Evolutionary conservation across 805 yeast species (phyloP).

Genomic region (Candida germanica): DNA sequence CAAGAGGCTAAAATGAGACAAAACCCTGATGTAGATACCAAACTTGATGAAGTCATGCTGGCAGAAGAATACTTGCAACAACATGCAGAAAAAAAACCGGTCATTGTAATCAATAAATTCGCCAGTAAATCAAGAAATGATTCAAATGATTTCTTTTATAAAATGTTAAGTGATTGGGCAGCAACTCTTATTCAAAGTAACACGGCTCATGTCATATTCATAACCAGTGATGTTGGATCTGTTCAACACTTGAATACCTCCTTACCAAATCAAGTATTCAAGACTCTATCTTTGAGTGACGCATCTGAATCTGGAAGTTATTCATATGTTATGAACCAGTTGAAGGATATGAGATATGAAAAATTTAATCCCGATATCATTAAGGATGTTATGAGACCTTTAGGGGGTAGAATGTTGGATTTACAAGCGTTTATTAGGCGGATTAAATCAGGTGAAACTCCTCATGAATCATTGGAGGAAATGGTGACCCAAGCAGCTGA

Average conservation of each 20-base stretch:
- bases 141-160: conserved; percentile 60
- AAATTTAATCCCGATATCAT: conserved; percentile 27
- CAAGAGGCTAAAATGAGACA: conserved; percentile 17
- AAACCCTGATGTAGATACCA: conserved; percentile 17
- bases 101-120: conserved; percentile 77
- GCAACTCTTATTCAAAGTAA: conserved; percentile 71
- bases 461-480: conserved; percentile 69
- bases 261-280: conserved; percentile 85
- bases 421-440: conserved; percentile 87
- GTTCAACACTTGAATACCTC: conserved; percentile 64
- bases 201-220: conserved; percentile 83
- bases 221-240: conserved; percentile 83
- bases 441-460: conserved; percentile 81
- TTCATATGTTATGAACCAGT: conserved; percentile 61
- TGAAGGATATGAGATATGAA: conserved; percentile 27
- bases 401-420: conserved; percentile 95
- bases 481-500: conserved; percentile 84
- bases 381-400: conserved; percentile 59
- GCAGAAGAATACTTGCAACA: conserved; percentile 83
- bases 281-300: conserved; percentile 70
- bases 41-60: conserved; percentile 37
- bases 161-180: conserved; percentile 86
- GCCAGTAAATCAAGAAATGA: conserved; percentile 47
- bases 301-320: conserved; percentile 72
- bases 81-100: conserved; percentile 83